Conservation (phyloP, 495 filamentous ascomycete species). For the Diplogelasinospora grovesii region DNA sequence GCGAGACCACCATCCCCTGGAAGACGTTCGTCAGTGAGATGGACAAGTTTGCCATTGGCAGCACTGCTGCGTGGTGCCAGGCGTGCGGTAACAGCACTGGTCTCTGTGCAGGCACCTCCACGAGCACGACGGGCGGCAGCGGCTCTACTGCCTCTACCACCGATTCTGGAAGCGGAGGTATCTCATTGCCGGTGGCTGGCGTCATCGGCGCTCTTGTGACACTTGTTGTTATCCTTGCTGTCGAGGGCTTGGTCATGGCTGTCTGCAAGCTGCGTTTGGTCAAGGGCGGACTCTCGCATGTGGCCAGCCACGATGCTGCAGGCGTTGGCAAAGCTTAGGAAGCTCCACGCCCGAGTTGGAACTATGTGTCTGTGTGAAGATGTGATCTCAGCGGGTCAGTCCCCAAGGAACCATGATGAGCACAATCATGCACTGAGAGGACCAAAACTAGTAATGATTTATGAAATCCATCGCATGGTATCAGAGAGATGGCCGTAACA, state of each 20-base stretch:
- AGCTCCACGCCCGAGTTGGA: no score
- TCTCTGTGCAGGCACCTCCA: constrained; percentile 46
- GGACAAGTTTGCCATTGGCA: constrained; percentile 52
- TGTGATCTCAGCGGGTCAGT: no score
- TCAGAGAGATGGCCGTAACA: no score
- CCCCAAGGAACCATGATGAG: no score
- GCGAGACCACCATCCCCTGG: constrained; percentile 50
- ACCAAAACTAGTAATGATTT: no score
- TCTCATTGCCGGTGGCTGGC: constrained; percentile 47
- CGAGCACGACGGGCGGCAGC: constrained; percentile 3
- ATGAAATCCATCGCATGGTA: no score
- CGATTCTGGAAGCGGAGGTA: constrained; percentile 5
- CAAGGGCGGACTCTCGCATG: no score
- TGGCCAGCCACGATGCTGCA: no score
- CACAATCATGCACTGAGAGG: no score
- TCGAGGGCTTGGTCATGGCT: constrained; percentile 34
- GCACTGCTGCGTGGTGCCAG: constrained; percentile 60
- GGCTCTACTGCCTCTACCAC: constrained; percentile 3
- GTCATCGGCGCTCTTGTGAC: constrained; percentile 46
- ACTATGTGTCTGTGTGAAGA: no score
- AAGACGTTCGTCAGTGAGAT: constrained; percentile 55
- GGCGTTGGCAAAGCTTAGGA: no score
- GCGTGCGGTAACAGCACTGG: constrained; percentile 57
- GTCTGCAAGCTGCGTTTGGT: constrained; percentile 29
- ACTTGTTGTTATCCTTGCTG: constrained; percentile 35